Percentiles rank a stretch among this genome's conserved stretches.
phyloP scores from a whole-genome alignment of 306 rosid genomes.

The Acmispon strigosus region DNA sequence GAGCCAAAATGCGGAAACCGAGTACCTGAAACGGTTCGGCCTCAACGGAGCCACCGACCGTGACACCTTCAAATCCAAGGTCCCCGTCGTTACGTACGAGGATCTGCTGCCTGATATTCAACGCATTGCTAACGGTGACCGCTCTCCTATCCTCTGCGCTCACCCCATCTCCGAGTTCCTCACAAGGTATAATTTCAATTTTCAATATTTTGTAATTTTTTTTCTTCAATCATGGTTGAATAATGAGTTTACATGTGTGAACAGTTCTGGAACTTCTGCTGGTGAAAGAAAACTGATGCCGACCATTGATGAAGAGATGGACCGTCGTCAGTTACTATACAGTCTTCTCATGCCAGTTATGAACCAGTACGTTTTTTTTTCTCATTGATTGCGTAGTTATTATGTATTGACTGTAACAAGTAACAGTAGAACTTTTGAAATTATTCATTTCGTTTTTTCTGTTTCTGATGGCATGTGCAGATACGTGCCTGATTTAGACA shows the following conservation, averaged over 20 bases:
- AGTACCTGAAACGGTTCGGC: slow-evolving; percentile 49
- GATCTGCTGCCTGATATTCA: slow-evolving; percentile 74
- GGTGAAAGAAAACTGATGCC: slow-evolving; percentile 94
- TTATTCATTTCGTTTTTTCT: not conserved
- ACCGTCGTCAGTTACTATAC: slow-evolving; percentile 72
- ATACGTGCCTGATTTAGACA: slow-evolving; percentile 69
- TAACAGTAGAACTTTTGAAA: not conserved
- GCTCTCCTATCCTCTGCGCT: slow-evolving; percentile 60
- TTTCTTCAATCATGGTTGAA: not conserved
- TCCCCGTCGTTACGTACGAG: slow-evolving; percentile 71
- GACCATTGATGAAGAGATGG: slow-evolving; percentile 63
- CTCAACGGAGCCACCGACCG: slow-evolving; percentile 71
- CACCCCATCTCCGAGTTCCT: slow-evolving; percentile 85
- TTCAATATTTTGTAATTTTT: too few species aligned
- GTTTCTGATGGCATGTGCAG: slow-evolving; percentile 31
- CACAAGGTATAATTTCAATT: slow-evolving; percentile 46
- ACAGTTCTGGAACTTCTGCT: slow-evolving; percentile 94
- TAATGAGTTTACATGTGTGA: not conserved
- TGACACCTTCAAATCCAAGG: slow-evolving; percentile 53
- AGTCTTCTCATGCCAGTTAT: slow-evolving; percentile 88
- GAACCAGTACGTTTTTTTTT: slow-evolving; percentile 48
- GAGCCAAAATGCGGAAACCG: slow-evolving; percentile 53
- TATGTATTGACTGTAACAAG: not conserved
- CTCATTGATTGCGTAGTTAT: not conserved
- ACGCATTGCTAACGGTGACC: slow-evolving; percentile 86